Base-by-base conservation (phyloP, 192 early-diverging fungal genomes). In the Oehlia diaphana region DNA sequence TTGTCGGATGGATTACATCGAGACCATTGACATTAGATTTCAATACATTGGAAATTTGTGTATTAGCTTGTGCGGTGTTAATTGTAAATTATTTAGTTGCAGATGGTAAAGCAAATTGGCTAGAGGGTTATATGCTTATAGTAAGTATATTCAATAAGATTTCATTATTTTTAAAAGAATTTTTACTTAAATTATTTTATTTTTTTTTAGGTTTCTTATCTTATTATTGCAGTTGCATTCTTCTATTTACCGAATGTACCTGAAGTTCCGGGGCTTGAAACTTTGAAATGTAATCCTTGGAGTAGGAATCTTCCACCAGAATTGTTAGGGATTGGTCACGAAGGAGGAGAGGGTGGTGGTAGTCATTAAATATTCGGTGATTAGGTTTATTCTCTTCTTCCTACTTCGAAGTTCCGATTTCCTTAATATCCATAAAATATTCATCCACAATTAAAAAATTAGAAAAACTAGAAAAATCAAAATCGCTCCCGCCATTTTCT, bases 31-130 rank as follows among this genome's bases (percentile, higher is more conserved):
- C 92, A 19, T 88, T 99, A 14, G 91, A 90, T 81, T 99, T 99
- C 79, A 89, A 90, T 19, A 82, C 88, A 3, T 90, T 96, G 84
- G 94, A 96, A 75, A 94, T 93, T 7, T 88, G 90, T 9, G 89
- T 98, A 7, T 80, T 97, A 64, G 94, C 95, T 81, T 85, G 93
- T 62, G 89, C 90, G 4, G 93, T 95, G 8, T 80, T 95, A 67
- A 85, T 96, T 21, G 90, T 94, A 49, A 94, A 94, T 82, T 94
- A 93, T 81, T 84, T 94, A 42, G 90, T 94, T 79, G 77, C 84
- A 67, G 97, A 99, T 81, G 94, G 95, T 37, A 82, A 92, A 42
- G 93, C 93, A 1, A 97, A 98, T 86, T 99, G 96, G 95, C 86
- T 99, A 37, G 97, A 99, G 81, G 97, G 97, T 0, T 82, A 86